These are phyloP conservation scores for Carex kokanica DNA, from an alignment of 176 grass and related monocot species.

Conservation along the genomic window DNA sequence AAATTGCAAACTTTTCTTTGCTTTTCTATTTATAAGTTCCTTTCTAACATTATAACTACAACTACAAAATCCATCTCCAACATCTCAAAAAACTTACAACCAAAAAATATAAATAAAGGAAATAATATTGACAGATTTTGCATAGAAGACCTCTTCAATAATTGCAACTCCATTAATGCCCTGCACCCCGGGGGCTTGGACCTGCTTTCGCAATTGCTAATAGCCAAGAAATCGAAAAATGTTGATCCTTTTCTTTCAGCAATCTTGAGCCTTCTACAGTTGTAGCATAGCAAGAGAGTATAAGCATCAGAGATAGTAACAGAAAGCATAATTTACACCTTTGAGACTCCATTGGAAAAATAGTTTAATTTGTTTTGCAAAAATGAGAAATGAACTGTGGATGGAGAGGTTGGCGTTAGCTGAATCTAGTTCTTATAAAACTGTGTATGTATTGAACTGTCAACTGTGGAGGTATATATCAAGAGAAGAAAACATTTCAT, in stretches of 20 bases:
- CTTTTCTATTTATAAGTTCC: neutral
- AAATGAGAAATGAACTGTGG: neutral
- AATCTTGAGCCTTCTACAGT: constrained; percentile 44
- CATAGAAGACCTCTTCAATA: neutral
- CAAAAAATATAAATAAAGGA: neutral
- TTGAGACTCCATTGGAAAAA: constrained; percentile 18
- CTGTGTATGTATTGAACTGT: neutral
- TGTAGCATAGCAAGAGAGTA: constrained; percentile 39
- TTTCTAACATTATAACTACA: neutral
- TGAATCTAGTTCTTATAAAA: constrained; percentile 13
- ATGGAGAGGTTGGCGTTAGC: constrained; percentile 9
- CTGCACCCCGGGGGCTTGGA: constrained; percentile 45
- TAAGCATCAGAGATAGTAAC: constrained; percentile 30
- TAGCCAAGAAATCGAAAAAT: constrained; percentile 21
- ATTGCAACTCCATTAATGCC: constrained; percentile 34
- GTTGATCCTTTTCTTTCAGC: constrained; percentile 21
- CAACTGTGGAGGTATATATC: neutral
- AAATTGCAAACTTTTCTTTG: constrained; percentile 3
- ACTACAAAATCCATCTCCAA: neutral
- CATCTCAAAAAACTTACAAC: neutral
- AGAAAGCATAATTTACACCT: constrained; percentile 13
- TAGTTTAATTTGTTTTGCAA: neutral
- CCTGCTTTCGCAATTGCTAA: constrained; percentile 48
- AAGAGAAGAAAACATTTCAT: neutral
- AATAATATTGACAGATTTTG: constrained; percentile 25